phyloP scores from a whole-genome alignment of 495 filamentous ascomycete species.

The Daldinia loculata region DNA sequence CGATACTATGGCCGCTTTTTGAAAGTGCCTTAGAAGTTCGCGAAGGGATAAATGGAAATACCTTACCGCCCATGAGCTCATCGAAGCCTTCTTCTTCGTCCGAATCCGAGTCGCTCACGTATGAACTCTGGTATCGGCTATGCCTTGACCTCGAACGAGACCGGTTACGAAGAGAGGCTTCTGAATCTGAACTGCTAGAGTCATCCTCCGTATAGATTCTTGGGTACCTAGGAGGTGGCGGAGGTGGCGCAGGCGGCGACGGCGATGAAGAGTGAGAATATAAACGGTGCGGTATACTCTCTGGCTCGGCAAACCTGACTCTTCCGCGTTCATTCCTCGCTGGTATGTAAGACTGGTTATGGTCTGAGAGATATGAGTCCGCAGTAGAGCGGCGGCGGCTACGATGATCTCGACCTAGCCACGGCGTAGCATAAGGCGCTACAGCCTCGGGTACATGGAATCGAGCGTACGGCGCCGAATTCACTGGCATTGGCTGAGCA shows the following conservation, averaged over 20 bases:
- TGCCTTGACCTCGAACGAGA: conserved; percentile 20
- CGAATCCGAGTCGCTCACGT: conserved; percentile 2
- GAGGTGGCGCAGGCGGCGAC: not conserved
- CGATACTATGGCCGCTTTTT: conserved; percentile 23
- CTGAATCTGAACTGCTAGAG: not conserved
- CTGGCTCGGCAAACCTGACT: conserved; percentile 23
- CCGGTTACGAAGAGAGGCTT: conserved; percentile 11
- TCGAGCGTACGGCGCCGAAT: not conserved
- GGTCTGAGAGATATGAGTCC: conserved; percentile 21
- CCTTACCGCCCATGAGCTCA: conserved; percentile 23
- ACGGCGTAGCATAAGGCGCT: not conserved
- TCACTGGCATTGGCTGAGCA: not conserved
- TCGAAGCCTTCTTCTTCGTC: conserved; percentile 24
- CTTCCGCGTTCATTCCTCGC: conserved; percentile 7
- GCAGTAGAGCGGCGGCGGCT: conserved; percentile 12
- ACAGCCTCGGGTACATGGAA: not conserved
- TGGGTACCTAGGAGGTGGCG: not conserved
- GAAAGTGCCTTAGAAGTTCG: conserved; percentile 21
- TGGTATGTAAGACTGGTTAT: not conserved
- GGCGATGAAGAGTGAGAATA: conserved; percentile 7
- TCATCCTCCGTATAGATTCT: not conserved
- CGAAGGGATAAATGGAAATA: conserved; percentile 31
- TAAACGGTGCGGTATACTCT: not conserved
- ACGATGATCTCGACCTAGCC: not conserved
- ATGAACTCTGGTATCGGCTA: conserved; percentile 4